Base-by-base conservation (phyloP, 1,284 basidiomycete species). In the Heterobasidion irregulare region DNA sequence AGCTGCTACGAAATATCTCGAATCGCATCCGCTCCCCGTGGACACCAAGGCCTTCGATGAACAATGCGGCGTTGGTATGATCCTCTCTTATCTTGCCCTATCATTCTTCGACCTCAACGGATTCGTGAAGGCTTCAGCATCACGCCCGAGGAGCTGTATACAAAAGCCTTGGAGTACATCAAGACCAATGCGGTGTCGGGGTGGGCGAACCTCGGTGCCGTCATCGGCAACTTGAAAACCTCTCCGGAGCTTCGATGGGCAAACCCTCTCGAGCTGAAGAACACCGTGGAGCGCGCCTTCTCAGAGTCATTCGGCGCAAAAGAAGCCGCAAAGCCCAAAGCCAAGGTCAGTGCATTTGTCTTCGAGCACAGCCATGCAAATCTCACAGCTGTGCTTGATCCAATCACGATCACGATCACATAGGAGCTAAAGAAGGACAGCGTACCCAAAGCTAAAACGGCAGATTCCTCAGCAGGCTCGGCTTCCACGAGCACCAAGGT, bases 31-130 rank as follows among this genome's bases (percentile, higher is more conserved):
- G 19, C 56, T 74, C 0, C 83, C 91, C 0, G 73, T 91, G 44
- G 77, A 95, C 62, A 78, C 82, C n/a, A 70, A 66, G 10, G 83
- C 85, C 49, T 98, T 98, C 64, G 81, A 96, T 65, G 75, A 79
- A 60, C 78, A 83, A 16, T 93, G 92, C 65, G 96, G 96, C 62
- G 87, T 98, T 55, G 95, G 94, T 94, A 63, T 64, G 91, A 76
- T 13, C 34, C 26, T 18, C 16, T 38, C 49, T 12, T 35, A 12
- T 50, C 53, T 41, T 51, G 41, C 8, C 33, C 34, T 36, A 33
- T 38, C 7, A 52, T 19, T 46, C 13, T 10, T 16, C 8, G 32
- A 47, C 38, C 6, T 33, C 16, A 32, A 4, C 8, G 13, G 8
- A 5, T 46, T 41, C 43, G 13, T 10, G 12, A 46, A 97, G 94